Evolutionary conservation across 345 rosid species (phyloP).

Genomic region (Sisymbrium irio): DNA sequence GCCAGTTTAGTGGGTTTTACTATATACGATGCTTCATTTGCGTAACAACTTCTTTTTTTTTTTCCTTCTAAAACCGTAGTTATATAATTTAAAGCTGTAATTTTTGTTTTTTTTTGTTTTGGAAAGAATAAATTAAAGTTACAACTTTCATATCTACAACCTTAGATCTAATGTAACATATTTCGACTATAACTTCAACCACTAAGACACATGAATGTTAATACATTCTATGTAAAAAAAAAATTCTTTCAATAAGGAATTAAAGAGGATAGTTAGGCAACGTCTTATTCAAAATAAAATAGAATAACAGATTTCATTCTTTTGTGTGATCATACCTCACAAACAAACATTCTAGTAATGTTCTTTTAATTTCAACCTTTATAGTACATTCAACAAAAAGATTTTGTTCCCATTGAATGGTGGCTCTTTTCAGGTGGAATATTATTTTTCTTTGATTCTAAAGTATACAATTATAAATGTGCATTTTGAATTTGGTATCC

Average conservation of each 20-base stretch:
- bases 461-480: constrained; percentile 13
- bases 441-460: constrained; percentile 16
- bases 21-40: not conserved
- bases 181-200: not conserved
- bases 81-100: not conserved
- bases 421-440: constrained; percentile 38
- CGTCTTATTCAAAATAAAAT: constrained; percentile 17
- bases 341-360: constrained; percentile 26
- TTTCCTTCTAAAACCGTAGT: not conserved
- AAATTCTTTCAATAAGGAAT: not conserved
- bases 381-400: constrained; percentile 37
- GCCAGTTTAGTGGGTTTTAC: not conserved
- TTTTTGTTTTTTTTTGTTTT: not conserved
- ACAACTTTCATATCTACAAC: not conserved
- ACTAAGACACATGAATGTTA: not conserved
- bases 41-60: too few relatives aligned
- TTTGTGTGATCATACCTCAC: constrained; percentile 31
- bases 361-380: constrained; percentile 34
- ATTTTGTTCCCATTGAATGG: constrained; percentile 41
- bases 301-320: constrained; percentile 27
- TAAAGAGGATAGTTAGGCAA: constrained; percentile 18
- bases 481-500: constrained; percentile 28
- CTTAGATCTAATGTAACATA: not conserved
- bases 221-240: not conserved
- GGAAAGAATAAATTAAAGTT: not conserved